Evolutionary conservation across 208 protist species (phyloP).

Genomic region (Naegleria gruberi): DNA sequence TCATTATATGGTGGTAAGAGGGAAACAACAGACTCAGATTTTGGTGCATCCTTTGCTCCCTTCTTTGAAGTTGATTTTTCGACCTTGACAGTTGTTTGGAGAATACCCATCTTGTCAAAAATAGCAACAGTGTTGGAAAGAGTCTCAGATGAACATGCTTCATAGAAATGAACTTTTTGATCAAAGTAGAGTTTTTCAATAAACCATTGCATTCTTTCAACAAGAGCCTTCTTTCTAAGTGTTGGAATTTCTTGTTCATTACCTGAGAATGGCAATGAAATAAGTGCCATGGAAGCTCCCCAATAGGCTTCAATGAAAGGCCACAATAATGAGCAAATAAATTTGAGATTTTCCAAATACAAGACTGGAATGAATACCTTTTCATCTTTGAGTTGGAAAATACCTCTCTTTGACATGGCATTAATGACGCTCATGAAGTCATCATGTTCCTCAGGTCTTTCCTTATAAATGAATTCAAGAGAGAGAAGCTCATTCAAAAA

Average conservation of each 20-base stretch:
- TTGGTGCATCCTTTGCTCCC: too few relatives aligned
- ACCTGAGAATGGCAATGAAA: not conserved
- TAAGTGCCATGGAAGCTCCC: not conserved
- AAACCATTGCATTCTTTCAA: not conserved
- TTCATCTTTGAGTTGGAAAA: not conserved
- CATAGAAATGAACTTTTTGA: not conserved
- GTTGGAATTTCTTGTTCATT: not conserved
- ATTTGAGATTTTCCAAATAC: not conserved
- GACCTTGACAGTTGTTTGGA: not conserved
- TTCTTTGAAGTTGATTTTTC: not conserved
- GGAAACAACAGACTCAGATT: not conserved
- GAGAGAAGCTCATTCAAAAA: not conserved
- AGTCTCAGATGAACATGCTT: not conserved
- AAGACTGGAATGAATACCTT: not conserved
- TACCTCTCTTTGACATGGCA: not conserved
- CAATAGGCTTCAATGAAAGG: constrained; percentile 8
- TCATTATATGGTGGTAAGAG: not conserved
- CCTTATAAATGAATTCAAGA: not conserved
- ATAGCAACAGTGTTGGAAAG: not conserved
- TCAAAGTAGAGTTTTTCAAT: constrained; percentile 2
- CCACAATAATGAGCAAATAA: constrained; percentile 11
- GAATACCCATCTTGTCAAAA: not conserved
- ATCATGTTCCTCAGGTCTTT: not conserved
- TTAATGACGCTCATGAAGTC: not conserved
- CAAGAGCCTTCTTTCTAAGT: not conserved